Percentiles rank a stretch among this genome's conserved stretches.
Evolutionary conservation across 192 early-diverging fungal species (phyloP).

Genomic region (Lobosporangium transversale): DNA sequence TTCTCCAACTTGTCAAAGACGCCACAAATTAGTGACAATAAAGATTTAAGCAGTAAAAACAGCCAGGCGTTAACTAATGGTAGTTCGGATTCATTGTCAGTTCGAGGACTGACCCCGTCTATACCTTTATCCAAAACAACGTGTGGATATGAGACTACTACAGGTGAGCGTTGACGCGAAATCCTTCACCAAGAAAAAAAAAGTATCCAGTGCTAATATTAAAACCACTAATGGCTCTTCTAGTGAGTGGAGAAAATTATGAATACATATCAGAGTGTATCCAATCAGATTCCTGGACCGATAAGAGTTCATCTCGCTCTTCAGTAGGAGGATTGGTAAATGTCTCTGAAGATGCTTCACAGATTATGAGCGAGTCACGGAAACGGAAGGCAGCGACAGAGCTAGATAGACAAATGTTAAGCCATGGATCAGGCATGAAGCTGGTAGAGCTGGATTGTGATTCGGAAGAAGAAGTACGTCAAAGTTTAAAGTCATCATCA

Average conservation of each 20-base stretch:
- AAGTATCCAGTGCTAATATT: too few species aligned
- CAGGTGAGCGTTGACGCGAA: too few species aligned
- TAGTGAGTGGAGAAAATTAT: constrained; percentile 1
- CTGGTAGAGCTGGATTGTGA: constrained; percentile 27
- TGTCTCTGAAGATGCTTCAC: not conserved
- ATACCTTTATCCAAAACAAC: too few species aligned
- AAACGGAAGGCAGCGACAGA: constrained; percentile 10
- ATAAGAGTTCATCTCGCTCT: not conserved
- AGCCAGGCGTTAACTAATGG: too few species aligned
- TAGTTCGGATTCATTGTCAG: too few species aligned
- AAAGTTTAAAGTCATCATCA: not conserved
- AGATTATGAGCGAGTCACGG: not conserved
- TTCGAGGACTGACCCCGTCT: too few species aligned
- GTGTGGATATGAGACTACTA: too few species aligned
- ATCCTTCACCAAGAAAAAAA: constrained; percentile 4
- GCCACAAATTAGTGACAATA: too few species aligned
- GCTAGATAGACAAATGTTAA: not conserved
- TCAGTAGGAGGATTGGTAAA: not conserved
- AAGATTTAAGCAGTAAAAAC: too few species aligned
- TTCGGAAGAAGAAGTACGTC: constrained; percentile 22
- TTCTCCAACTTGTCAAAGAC: too few species aligned
- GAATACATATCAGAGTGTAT: constrained; percentile 6
- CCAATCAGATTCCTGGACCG: not conserved
- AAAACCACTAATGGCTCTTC: too few species aligned
- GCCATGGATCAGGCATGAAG: not conserved